A percentile compares a stretch with the other conserved stretches of the same genome.
Conservation (phyloP, 2,329 filamentous ascomycete genomes). For the Talaromyces sp. region DNA sequence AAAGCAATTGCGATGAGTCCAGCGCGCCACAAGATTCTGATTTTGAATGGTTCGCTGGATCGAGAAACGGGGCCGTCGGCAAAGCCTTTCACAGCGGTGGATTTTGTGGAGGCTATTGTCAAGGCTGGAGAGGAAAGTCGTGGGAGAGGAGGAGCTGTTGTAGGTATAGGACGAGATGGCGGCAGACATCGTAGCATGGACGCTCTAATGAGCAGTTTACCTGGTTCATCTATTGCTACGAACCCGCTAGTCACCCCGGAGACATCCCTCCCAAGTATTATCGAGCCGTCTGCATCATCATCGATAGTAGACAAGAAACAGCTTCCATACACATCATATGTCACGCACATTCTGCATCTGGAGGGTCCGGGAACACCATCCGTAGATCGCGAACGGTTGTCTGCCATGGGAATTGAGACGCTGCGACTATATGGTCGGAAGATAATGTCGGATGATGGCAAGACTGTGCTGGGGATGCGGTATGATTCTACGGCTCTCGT, state of each 20-base stretch:
- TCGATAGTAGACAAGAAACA: slow-evolving; percentile 20
- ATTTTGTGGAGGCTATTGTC: slow-evolving; percentile 79
- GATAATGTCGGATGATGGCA: slow-evolving; percentile 42
- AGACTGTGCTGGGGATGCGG: slow-evolving; percentile 55
- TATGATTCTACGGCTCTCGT: slow-evolving; percentile 76
- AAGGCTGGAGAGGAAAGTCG: slow-evolving; percentile 70
- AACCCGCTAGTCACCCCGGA: neutral
- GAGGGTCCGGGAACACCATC: slow-evolving; percentile 67
- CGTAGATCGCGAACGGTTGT: slow-evolving; percentile 66
- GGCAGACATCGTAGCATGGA: slow-evolving; percentile 11
- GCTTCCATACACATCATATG: slow-evolving; percentile 63
- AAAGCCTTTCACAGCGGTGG: slow-evolving; percentile 67
- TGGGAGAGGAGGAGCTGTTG: slow-evolving; percentile 36
- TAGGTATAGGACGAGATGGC: neutral
- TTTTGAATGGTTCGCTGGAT: slow-evolving; percentile 80
- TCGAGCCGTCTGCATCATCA: slow-evolving; percentile 13
- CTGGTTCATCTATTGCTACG: slow-evolving; percentile 4
- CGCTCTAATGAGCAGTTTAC: slow-evolving; percentile 8
- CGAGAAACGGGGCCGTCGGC: slow-evolving; percentile 76
- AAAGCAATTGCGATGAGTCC: slow-evolving; percentile 57
- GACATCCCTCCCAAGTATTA: slow-evolving; percentile 10
- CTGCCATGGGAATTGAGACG: slow-evolving; percentile 69
- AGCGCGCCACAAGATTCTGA: slow-evolving; percentile 69
- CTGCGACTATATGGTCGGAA: slow-evolving; percentile 73
- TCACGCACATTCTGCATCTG: slow-evolving; percentile 81